Percentiles rank a stretch among this genome's conserved stretches.
Conservation (phyloP, 768 basidiomycete species). For the Mycena olivaceomarginata region DNA sequence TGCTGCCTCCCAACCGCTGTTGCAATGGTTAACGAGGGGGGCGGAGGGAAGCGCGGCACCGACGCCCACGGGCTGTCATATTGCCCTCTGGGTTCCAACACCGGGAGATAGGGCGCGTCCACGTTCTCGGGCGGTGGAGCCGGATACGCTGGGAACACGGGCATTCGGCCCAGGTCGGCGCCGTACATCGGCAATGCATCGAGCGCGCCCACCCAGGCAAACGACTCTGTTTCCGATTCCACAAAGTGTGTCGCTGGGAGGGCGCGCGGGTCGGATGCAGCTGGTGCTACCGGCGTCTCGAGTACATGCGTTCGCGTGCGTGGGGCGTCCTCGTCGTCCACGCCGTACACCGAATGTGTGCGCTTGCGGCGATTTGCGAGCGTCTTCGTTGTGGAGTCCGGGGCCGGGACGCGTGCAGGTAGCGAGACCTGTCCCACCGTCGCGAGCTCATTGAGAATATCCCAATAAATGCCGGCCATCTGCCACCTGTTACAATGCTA, state of each 20-base stretch:
- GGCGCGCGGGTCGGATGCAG: background rate
- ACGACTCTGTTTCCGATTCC: background rate
- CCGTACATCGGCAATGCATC: conserved; percentile 62
- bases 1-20: background rate
- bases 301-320: background rate
- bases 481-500: conserved; percentile 56
- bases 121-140: conserved; percentile 8
- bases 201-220: conserved; percentile 23
- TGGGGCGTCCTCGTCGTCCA: too few relatives aligned
- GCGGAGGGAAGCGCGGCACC: background rate
- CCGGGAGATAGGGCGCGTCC: background rate
- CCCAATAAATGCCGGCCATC: conserved; percentile 63
- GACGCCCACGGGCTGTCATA: conserved; percentile 6
- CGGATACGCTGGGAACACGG: conserved; percentile 44
- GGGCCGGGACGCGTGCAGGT: background rate
- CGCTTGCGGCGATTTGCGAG: background rate
- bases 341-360: background rate
- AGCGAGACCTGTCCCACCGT: conserved; percentile 7
- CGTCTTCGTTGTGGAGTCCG: background rate
- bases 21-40: background rate
- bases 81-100: background rate
- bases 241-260: background rate
- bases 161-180: conserved; percentile 65
- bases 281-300: background rate
- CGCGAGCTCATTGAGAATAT: conserved; percentile 34